These are phyloP conservation scores for Quaeritorhiza haematococci DNA, from an alignment of 371 early-diverging fungal species.

Conservation along the genomic window DNA sequence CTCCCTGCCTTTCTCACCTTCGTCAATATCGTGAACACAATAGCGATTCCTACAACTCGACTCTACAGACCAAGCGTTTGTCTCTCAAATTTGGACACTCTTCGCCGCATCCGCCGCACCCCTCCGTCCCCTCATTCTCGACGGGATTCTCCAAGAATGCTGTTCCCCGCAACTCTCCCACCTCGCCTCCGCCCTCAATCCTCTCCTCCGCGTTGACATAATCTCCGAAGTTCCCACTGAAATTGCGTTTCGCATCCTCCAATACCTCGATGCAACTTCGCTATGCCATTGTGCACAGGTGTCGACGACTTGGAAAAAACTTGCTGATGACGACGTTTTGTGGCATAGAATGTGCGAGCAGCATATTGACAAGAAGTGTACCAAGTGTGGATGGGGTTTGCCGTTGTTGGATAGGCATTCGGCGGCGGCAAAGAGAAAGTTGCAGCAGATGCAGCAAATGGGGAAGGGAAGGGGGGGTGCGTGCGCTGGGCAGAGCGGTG, in stretches of 20 bases:
- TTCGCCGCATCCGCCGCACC: slow-evolving; percentile 42
- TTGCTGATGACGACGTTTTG: slow-evolving; percentile 84
- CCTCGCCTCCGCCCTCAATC: slow-evolving; percentile 15
- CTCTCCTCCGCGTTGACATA: slow-evolving; percentile 73
- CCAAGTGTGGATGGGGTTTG: slow-evolving; percentile 91
- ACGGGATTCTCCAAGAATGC: slow-evolving; percentile 66
- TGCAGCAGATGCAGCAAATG: neutral
- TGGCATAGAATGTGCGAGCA: slow-evolving; percentile 96
- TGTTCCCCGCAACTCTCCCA: slow-evolving; percentile 71
- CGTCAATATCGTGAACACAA: too few relatives aligned
- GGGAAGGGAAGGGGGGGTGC: neutral
- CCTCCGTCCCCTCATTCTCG: slow-evolving; percentile 51
- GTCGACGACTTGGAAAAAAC: slow-evolving; percentile 65
- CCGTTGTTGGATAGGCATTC: slow-evolving; percentile 23
- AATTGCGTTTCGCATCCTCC: slow-evolving; percentile 71
- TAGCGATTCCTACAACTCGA: neutral
- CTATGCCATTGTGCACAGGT: slow-evolving; percentile 89
- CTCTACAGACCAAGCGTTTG: slow-evolving; percentile 5
- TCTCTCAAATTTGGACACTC: slow-evolving; percentile 40
- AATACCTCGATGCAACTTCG: slow-evolving; percentile 84
- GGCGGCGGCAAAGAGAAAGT: neutral
- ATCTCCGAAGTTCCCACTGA: slow-evolving; percentile 72
- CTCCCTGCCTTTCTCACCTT: too few relatives aligned
- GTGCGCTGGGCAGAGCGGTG: neutral
- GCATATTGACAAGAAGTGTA: slow-evolving; percentile 92